Percentiles rank a stretch among this genome's conserved stretches.
Evolutionary conservation across 257 asterid species (phyloP).

Genomic region (Galeopsis tetrahit): DNA sequence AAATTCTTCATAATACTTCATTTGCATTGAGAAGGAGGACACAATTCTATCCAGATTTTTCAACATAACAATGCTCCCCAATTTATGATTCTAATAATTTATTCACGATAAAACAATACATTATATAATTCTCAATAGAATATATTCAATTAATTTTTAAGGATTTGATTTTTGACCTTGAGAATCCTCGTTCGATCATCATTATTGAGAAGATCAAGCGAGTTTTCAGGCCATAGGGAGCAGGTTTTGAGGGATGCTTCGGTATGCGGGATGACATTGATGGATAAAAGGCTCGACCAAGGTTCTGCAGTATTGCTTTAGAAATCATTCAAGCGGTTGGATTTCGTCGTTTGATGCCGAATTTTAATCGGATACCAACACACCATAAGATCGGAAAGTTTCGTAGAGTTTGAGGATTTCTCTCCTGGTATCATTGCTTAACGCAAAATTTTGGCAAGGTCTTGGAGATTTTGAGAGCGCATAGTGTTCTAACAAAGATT

Average conservation of each 20-base stretch:
- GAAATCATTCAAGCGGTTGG: slow-evolving; percentile 52
- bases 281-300: slow-evolving; percentile 81
- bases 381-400: slow-evolving; percentile 55
- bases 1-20: slow-evolving; percentile 58
- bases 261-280: slow-evolving; percentile 65
- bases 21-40: slow-evolving; percentile 87
- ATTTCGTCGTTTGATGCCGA: slow-evolving; percentile 42
- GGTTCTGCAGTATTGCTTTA: slow-evolving; percentile 53
- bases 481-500: no score
- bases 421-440: slow-evolving; percentile 34
- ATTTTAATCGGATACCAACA: slow-evolving; percentile 42
- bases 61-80: slow-evolving; percentile 84
- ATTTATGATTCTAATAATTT: slow-evolving; percentile 65
- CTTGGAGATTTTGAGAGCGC: not conserved
- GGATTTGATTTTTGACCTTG: slow-evolving; percentile 53
- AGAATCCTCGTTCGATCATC: slow-evolving; percentile 71
- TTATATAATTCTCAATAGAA: slow-evolving; percentile 6
- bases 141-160: not conserved
- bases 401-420: slow-evolving; percentile 59
- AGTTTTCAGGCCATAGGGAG: slow-evolving; percentile 82
- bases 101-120: not conserved
- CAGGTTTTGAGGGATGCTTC: slow-evolving; percentile 52
- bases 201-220: slow-evolving; percentile 51
- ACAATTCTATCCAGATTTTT: slow-evolving; percentile 69
- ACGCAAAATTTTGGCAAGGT: not conserved